Base-by-base conservation (phyloP, 768 basidiomycete species). In the Lyophyllum shimeji region DNA sequence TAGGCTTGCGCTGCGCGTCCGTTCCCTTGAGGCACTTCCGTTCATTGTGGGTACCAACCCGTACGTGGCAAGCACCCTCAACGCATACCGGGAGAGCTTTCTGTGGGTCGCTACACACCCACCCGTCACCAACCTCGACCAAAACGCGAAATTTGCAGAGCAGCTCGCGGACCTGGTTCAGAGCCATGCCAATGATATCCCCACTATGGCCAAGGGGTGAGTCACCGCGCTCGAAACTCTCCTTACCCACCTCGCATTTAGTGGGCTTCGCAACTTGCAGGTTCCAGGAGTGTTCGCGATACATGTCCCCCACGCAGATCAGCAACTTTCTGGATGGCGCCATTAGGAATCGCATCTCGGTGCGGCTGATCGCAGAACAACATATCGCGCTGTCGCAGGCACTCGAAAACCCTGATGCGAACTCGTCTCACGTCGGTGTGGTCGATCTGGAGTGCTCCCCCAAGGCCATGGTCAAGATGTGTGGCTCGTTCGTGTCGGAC, bases 21-120 rank as follows among this genome's bases (percentile, higher is more conserved):
- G 82, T 29, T 85, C 85, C 20, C 75, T 94, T 48, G 90, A 93
- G 65, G 72, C 79, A 0, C 78, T 94, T 29, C 92, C 92, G 0
- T 94, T 89, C 71, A 94, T 94, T 37, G 93, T 93, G 47, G 93
- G 90, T 20, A 92, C 89, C 50, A 94, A 94, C 68, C 92, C 92
- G 13, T 91, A 89, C 70, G 82, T 94, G n/a, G 79, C 87, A 3
- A 83, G 81, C 54, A 84, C 84, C 12, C 76, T 92, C 56, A 74
- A 84, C 53, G 78, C 86, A 6, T 88, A 90, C 71, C 76, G 82
- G 61, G 78, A 83, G 46, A 87, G 87, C 68, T 91, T 93, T 65
- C 72, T 79, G 49, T 82, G 82, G 65, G 76, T 93, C 34, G 85
- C 88, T 17, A 85, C 77, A 20, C 83, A 90, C 65, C 83, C 86